A percentile compares a stretch with the other conserved stretches of the same genome.
Evolutionary conservation across 2,329 filamentous ascomycete species (phyloP).

Genomic region (Teratosphaeria nubilosa): DNA sequence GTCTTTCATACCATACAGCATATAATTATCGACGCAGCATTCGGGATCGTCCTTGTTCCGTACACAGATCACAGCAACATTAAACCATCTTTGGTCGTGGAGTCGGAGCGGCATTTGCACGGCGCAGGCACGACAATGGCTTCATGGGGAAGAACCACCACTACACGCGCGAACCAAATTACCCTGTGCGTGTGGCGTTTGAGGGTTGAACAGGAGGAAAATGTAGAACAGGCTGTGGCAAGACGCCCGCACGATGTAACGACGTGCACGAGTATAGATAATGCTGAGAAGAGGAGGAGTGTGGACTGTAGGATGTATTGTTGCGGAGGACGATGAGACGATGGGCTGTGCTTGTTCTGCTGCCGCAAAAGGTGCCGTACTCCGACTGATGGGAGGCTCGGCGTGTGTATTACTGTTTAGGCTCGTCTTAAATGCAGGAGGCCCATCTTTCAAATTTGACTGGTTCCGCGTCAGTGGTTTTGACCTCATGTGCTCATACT

Average conservation of each 20-base stretch:
- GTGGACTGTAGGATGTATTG: neutral
- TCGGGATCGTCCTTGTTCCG: neutral
- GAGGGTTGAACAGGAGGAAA: neutral
- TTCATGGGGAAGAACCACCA: neutral
- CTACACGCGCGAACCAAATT: neutral
- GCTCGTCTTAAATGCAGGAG: constrained; percentile 4
- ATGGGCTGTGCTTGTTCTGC: neutral
- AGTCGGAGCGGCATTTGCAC: constrained; percentile 2
- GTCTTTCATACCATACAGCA: neutral
- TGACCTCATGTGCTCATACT: neutral
- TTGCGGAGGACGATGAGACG: neutral
- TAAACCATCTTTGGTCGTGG: neutral
- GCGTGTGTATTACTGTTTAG: constrained; percentile 4
- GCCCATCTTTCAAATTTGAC: constrained; percentile 1
- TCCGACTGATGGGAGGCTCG: constrained; percentile 3
- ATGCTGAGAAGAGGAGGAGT: neutral
- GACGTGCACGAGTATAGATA: constrained; percentile 1
- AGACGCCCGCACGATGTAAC: neutral
- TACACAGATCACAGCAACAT: neutral
- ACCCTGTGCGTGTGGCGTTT: neutral
- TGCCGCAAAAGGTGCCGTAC: neutral
- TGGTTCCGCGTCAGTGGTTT: neutral
- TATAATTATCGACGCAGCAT: neutral
- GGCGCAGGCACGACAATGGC: neutral
- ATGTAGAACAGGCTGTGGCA: neutral